Evolutionary conservation across 2,329 filamentous ascomycete species (phyloP).

Genomic region (Penicillium brasilianum): DNA sequence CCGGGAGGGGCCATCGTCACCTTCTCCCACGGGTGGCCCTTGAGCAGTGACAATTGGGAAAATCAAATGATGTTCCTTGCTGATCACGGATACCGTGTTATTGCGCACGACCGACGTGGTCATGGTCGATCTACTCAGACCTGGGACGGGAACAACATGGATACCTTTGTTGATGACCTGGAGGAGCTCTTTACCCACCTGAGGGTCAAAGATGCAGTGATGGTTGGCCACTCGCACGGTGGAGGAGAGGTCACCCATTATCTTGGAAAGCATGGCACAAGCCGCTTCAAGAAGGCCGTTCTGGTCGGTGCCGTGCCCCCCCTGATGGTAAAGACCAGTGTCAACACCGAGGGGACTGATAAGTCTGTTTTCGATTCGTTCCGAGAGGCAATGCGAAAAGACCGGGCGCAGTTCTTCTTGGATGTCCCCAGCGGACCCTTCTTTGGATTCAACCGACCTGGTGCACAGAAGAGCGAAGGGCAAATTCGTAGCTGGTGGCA

Average conservation of each 20-base stretch:
- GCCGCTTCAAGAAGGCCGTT: slow-evolving; percentile 48
- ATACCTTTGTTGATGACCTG: slow-evolving; percentile 48
- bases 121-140: slow-evolving; percentile 50
- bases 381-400: slow-evolving; percentile 41
- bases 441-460: slow-evolving; percentile 43
- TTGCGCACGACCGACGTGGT: slow-evolving; percentile 44
- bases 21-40: slow-evolving; percentile 50
- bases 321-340: slow-evolving; percentile 41
- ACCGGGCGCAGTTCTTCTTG: slow-evolving; percentile 44
- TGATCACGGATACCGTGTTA: slow-evolving; percentile 44
- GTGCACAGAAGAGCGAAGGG: slow-evolving; percentile 40
- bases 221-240: slow-evolving; percentile 50
- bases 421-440: slow-evolving; percentile 44
- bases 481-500: slow-evolving; percentile 48
- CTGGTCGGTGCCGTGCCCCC: slow-evolving; percentile 46
- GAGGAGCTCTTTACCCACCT: slow-evolving; percentile 43
- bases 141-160: slow-evolving; percentile 49
- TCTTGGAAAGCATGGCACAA: slow-evolving; percentile 43
- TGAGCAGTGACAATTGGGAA: slow-evolving; percentile 49
- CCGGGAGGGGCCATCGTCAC: slow-evolving; percentile 38
- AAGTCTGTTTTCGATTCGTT: slow-evolving; percentile 48
- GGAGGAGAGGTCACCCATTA: slow-evolving; percentile 50
- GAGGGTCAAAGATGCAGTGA: slow-evolving; percentile 40
- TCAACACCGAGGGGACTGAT: slow-evolving; percentile 43
- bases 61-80: slow-evolving; percentile 48